Base-by-base conservation (phyloP, 768 basidiomycete genomes). In the Tylopilus subfusipes region DNA sequence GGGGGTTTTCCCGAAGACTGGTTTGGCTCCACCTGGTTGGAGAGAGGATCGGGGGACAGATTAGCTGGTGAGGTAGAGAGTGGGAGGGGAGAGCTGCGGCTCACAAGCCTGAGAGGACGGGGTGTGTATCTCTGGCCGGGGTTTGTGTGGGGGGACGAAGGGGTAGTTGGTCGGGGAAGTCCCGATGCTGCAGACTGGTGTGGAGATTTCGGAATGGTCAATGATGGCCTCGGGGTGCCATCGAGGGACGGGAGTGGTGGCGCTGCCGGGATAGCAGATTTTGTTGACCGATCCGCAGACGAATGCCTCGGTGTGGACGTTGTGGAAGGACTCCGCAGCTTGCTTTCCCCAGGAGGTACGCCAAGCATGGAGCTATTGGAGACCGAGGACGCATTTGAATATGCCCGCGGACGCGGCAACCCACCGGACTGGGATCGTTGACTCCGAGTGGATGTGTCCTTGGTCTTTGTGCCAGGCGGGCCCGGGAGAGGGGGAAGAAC, bases 331-430 rank as follows among this genome's bases (percentile, higher is more conserved):
- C 39, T 58, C 40, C 21, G 59, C 16, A 56, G 50, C 36, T 54
- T 59, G 38, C 19, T 22, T 25, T 57, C 52, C 27, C 42, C 14
- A 13, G 53, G 25, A 40, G 54, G 54, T 11, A 59, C 29, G 6
- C 48, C 55, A 5, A 55, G 33, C 16, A 47, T 51, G 5, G 68
- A 68, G n/a, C 38, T 52, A 21, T 56, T 62, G 43, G 67, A 66
- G 13, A 54, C 54, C 3, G 59, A 68, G 42, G 57, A 72, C 14
- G 58, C 51, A 69, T 19, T 78, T 36, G 44, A 72, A 65, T 66
- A 76, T 72, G 51, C 76, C 62, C 69, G 65, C 7, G 67, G 57
- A 60, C 73, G 63, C 27, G 55, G 64, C 40, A 66, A 21, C 2
- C 24, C 50, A 13, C 33, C 43, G 1, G 45, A 16, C 13, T 48